Conservation (phyloP, 1,139 yeast genomes). For the Arxiozyma heterogenica region DNA sequence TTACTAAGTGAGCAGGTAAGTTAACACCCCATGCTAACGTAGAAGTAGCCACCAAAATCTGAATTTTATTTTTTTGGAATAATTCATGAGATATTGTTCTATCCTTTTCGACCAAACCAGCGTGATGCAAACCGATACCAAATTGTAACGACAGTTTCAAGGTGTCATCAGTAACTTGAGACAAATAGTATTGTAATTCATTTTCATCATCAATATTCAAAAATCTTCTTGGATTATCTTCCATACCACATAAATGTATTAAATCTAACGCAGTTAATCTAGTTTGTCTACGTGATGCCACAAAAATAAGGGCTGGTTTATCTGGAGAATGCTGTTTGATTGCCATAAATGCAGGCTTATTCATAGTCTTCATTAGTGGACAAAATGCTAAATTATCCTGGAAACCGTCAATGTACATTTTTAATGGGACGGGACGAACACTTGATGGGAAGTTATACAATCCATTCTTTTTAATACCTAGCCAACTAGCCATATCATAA, state of each 20-base stretch:
- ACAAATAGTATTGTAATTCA: conserved; percentile 57
- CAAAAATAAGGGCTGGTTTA: conserved; percentile 90
- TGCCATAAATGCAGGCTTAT: conserved; percentile 94
- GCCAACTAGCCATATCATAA: conserved; percentile 96
- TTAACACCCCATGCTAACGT: conserved; percentile 72
- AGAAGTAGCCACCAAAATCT: conserved; percentile 85
- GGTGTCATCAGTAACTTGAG: conserved; percentile 80
- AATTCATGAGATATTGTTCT: conserved; percentile 78
- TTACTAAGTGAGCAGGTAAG: conserved; percentile 51
- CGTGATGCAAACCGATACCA: conserved; percentile 96
- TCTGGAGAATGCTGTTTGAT: conserved; percentile 89
- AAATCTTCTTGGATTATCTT: conserved; percentile 84
- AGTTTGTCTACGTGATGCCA: conserved; percentile 95
- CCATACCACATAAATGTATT: conserved; percentile 90
- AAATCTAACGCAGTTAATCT: conserved; percentile 88
- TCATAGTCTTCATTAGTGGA: conserved; percentile 96
- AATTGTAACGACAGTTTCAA: conserved; percentile 75
- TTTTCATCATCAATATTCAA: conserved; percentile 60
- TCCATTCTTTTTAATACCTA: conserved; percentile 74
- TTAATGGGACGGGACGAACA: conserved; percentile 94
- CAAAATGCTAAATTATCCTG: conserved; percentile 91
- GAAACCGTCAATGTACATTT: conserved; percentile 96
- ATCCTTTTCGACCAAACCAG: conserved; percentile 89
- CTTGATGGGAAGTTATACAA: conserved; percentile 89
- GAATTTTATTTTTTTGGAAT: conserved; percentile 78